A percentile compares a stretch with the other conserved stretches of the same genome.
These are phyloP conservation scores for Xylaria sp. DNA, from an alignment of 2,329 filamentous ascomycete genomes.

Conservation along the genomic window DNA sequence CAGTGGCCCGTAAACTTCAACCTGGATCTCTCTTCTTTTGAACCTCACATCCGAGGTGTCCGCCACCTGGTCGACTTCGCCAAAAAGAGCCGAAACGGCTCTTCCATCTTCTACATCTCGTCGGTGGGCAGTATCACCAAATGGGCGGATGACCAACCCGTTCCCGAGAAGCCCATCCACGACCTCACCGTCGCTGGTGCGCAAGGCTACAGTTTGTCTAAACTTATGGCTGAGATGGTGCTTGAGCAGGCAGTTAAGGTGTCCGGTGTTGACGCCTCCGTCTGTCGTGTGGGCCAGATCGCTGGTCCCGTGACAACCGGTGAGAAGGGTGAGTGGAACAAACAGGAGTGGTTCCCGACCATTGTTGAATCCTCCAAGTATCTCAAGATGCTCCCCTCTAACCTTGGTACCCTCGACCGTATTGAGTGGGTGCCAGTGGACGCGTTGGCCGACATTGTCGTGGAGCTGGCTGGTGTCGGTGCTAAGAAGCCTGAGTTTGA, in stretches of 20 bases:
- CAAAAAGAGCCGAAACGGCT: constrained; percentile 47
- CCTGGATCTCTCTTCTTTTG: constrained; percentile 59
- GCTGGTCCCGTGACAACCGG: constrained; percentile 52
- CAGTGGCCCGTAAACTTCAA: constrained; percentile 67
- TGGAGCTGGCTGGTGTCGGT: constrained; percentile 56
- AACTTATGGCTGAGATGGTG: constrained; percentile 56
- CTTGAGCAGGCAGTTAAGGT: constrained; percentile 53
- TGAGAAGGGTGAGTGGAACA: constrained; percentile 62
- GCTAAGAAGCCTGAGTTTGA: constrained; percentile 35
- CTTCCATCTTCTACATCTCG: constrained; percentile 56
- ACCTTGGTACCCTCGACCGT: constrained; percentile 55
- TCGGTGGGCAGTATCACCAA: constrained; percentile 53
- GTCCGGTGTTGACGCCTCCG: constrained; percentile 52
- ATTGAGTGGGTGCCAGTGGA: constrained; percentile 68
- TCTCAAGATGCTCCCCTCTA: constrained; percentile 58
- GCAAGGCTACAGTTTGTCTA: constrained; percentile 57
- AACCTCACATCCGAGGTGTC: constrained; percentile 61
- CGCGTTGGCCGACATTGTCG: constrained; percentile 56
- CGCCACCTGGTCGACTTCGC: constrained; percentile 60
- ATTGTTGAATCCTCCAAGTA: constrained; percentile 60
- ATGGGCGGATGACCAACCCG: constrained; percentile 48
- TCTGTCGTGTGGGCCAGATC: constrained; percentile 60
- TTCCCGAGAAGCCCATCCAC: constrained; percentile 53
- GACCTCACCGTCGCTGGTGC: constrained; percentile 48
- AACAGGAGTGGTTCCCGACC: constrained; percentile 66